Conservation (phyloP, 768 basidiomycete genomes). For the Leccinum subtestaceum region DNA sequence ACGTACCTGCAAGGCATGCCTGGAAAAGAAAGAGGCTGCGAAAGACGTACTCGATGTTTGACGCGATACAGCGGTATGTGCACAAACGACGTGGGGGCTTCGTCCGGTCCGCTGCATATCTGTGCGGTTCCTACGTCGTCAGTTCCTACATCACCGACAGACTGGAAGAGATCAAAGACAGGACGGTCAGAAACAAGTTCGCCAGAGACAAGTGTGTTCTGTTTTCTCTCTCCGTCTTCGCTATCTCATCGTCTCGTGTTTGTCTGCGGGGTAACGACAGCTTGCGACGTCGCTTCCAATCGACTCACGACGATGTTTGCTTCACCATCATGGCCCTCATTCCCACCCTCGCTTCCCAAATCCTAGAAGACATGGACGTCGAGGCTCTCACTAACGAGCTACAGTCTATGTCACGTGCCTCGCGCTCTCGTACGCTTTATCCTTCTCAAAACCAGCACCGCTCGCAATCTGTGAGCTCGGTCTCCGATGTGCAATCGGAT, state of each 20-base stretch:
- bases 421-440: constrained; percentile 16
- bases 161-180: constrained; percentile 64
- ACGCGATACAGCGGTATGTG: constrained; percentile 45
- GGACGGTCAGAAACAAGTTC: constrained; percentile 54
- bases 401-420: constrained; percentile 42
- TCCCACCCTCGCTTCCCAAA: constrained; percentile 60
- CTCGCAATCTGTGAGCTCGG: constrained; percentile 36
- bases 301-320: constrained; percentile 73
- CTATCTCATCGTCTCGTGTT: constrained; percentile 3
- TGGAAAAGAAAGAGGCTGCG: background rate
- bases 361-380: constrained; percentile 74
- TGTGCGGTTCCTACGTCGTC: constrained; percentile 62
- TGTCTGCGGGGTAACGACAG: constrained; percentile 34
- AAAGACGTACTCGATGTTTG: constrained; percentile 37
- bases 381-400: constrained; percentile 62
- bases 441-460: constrained; percentile 13
- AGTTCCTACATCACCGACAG: constrained; percentile 58
- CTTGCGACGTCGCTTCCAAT: constrained; percentile 66
- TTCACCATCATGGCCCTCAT: constrained; percentile 73
- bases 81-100: constrained; percentile 47
- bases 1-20: background rate
- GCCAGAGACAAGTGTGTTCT: constrained; percentile 55
- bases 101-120: constrained; percentile 47
- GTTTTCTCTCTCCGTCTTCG: background rate
- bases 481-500: constrained; percentile 44